These are phyloP conservation scores for Dendrothele bispora DNA, from an alignment of 768 basidiomycete species.

Conservation along the genomic window DNA sequence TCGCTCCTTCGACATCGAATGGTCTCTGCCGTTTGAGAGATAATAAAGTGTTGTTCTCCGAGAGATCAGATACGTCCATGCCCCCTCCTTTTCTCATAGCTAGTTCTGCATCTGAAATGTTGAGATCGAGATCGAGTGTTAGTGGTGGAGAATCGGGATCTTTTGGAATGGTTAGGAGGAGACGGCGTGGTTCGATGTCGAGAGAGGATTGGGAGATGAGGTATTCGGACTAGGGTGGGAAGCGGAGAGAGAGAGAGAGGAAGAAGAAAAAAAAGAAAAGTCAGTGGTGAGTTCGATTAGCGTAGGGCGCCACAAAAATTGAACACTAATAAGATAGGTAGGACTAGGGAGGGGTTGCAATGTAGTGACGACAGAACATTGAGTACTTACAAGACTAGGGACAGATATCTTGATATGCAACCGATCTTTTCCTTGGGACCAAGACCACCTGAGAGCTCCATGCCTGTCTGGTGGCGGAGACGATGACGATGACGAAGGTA, in stretches of 20 bases:
- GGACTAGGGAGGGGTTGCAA: too few relatives aligned
- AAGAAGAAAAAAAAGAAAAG: constrained; percentile 5
- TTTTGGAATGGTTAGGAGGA: constrained; percentile 51
- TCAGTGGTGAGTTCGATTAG: not conserved
- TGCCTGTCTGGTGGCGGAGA: not conserved
- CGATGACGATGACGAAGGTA: constrained; percentile 1
- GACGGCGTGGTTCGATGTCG: constrained; percentile 63
- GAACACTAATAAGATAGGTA: too few relatives aligned
- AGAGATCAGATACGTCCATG: constrained; percentile 9
- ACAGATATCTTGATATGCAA: constrained; percentile 53
- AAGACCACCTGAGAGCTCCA: constrained; percentile 50
- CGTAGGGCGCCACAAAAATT: constrained; percentile 4
- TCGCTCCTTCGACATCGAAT: constrained; percentile 61
- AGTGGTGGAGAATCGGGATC: too few relatives aligned
- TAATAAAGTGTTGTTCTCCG: constrained; percentile 35
- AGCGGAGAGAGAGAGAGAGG: not conserved
- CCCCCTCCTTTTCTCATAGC: constrained; percentile 11
- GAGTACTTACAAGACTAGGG: constrained; percentile 59
- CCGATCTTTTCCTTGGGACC: constrained; percentile 39
- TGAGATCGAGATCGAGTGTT: constrained; percentile 64
- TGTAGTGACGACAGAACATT: too few relatives aligned
- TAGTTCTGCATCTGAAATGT: constrained; percentile 56
- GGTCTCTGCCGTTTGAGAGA: constrained; percentile 56
- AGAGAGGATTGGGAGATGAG: constrained; percentile 50
- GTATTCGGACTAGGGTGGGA: constrained; percentile 37